Base-by-base conservation (phyloP, 2,329 filamentous ascomycete genomes). In the Zasmidium angulare region DNA sequence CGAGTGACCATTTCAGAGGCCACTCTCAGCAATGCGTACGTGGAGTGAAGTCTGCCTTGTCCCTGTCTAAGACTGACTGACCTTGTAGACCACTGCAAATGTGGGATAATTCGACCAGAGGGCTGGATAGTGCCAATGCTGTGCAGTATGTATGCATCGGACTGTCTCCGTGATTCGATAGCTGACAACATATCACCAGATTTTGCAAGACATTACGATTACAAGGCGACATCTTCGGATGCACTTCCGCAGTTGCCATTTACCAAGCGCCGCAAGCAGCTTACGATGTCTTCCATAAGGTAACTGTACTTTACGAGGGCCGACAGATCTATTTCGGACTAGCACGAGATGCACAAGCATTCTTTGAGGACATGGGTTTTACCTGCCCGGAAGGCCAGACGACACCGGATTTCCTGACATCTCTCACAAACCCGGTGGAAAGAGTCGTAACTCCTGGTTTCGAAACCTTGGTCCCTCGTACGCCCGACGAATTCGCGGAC, bases 1-100 rank as follows among this genome's bases (percentile, higher is more conserved):
- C 86, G 91, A 71, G 90, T 96, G 3, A 89, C 86, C 48, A 91
- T 95, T 62, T 89, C 89, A 1, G 90, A 95, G 74, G 90, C 90
- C 65, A 82, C 88, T 60, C 78, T 92, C 10, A 87, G 87, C 14
- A 78, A 80, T 29, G 83, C 84, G n/a, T n/a, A n/a, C n/a, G n/a
- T n/a, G n/a, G n/a, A n/a, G n/a, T n/a, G n/a, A n/a, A n/a, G n/a
- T n/a, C n/a, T n/a, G n/a, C n/a, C n/a, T n/a, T n/a, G n/a, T n/a
- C n/a, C n/a, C n/a, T n/a, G n/a, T n/a, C n/a, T n/a, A n/a, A n/a
- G n/a, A n/a, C n/a, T n/a, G n/a, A n/a, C n/a, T n/a, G n/a, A n/a
- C n/a, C n/a, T n/a, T n/a, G n/a, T n/a, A n/a, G n/a, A 0, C 69
- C 72, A 17, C 54, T 75, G 3, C 87, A 90, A 71, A 88, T 86